A percentile compares a stretch with the other conserved stretches of the same genome.
These are phyloP conservation scores for Sporothrix schenckii DNA, from an alignment of 2,329 filamentous ascomycete genomes.

Conservation along the genomic window DNA sequence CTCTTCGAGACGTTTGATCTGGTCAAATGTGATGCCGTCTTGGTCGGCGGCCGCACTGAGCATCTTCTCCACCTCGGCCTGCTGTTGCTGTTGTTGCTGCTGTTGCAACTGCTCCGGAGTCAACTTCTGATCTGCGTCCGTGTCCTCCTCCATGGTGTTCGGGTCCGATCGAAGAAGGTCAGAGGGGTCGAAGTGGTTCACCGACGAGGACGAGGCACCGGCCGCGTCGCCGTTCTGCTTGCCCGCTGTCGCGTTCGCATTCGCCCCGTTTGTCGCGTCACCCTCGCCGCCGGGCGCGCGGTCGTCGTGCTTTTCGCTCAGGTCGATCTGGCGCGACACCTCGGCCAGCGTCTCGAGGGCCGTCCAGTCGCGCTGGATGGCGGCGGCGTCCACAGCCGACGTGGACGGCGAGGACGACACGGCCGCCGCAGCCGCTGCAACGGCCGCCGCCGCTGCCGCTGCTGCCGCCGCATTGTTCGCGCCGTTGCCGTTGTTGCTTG, in stretches of 20 bases:
- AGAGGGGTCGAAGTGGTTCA: constrained; percentile 25
- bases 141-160: constrained; percentile 24
- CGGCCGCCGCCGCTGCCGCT: constrained; percentile 21
- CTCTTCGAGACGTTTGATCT: constrained; percentile 54
- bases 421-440: constrained; percentile 31
- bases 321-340: constrained; percentile 78
- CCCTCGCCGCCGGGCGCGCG: constrained; percentile 49
- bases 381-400: constrained; percentile 45
- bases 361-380: constrained; percentile 63
- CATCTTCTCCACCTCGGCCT: constrained; percentile 24
- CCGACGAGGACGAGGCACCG: background rate
- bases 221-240: background rate
- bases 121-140: background rate
- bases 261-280: background rate
- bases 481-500: constrained; percentile 18
- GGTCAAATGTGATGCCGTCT: constrained; percentile 43
- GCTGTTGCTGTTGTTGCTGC: constrained; percentile 18
- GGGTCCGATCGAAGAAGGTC: constrained; percentile 31
- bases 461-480: constrained; percentile 18
- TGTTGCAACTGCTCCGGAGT: constrained; percentile 1
- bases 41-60: constrained; percentile 31
- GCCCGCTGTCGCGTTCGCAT: background rate
- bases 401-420: constrained; percentile 29
- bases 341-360: constrained; percentile 85
- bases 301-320: constrained; percentile 62